Evolutionary conservation across 106 monocot species (phyloP), one percentile per base, ranked within the genome.

Genomic region (Apostasia ramifera): DNA sequence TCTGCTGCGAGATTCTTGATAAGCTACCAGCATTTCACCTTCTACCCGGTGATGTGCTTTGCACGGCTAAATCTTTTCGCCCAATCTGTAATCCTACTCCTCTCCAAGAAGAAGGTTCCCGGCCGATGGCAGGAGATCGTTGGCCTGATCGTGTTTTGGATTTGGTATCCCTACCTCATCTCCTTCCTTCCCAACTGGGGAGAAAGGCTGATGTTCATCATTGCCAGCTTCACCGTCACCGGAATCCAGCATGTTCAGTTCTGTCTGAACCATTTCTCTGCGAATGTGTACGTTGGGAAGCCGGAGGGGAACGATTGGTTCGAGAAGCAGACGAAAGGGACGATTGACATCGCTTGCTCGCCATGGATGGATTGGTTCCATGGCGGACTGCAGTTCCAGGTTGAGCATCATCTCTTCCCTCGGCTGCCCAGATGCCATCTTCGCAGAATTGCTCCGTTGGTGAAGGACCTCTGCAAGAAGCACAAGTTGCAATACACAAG

Each of bases 281-380:
- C 79, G 0, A 63, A 12, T 7, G 77, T 80, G 10, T 82, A 82
- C 58, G 77, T 76, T 2, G 86, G 86, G 1, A 65, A 47, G 14
- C 86, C 86, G 2, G 58, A 39, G 6, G 86, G 73, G 14, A 71
- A 70, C 43, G 82, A 82, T 8, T 88, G 88, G 88, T 81, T 84
- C 48, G 78, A 84, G 81, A 88, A 79, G 70, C 88, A 88, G 71
- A 84, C 88, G 14, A 71, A 63, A 61, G 88, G 88, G 45, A 84
- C 88, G 12, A 46, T 84, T 3, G 73, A 88, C 63, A 84, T 88
- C 41, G 12, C 66, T 2, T 86, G 86, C 73, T 47, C 82, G 0
- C 80, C 86, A 0, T 85, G 85, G 81, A 81, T 85, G 87, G 87
- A 87, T 66, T 87, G 87, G 80, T 87, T 87, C 73, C 87, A 80